These are phyloP conservation scores for Hymenoscyphus fraxineus DNA, from an alignment of 2,329 filamentous ascomycete species.

Conservation along the genomic window DNA sequence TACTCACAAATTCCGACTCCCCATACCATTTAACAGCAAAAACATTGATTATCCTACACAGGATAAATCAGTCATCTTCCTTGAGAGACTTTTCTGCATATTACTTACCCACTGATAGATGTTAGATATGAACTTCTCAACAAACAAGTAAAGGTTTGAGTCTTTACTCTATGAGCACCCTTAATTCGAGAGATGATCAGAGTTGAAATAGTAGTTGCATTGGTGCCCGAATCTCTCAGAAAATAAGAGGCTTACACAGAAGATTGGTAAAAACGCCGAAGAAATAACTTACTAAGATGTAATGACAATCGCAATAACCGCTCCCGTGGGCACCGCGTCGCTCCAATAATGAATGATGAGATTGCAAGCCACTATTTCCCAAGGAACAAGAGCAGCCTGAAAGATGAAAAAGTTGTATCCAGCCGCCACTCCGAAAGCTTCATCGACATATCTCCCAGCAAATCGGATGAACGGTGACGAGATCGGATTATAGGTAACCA, in stretches of 20 bases:
- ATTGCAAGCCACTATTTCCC: slow-evolving; percentile 63
- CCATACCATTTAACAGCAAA: slow-evolving; percentile 72
- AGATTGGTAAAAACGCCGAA: not conserved
- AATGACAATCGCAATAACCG: slow-evolving; percentile 57
- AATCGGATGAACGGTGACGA: slow-evolving; percentile 77
- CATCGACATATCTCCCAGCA: slow-evolving; percentile 70
- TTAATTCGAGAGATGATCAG: too few species aligned
- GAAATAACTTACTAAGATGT: slow-evolving; percentile 31
- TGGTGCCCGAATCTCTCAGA: too few species aligned
- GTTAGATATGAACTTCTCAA: not conserved
- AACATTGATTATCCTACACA: slow-evolving; percentile 53
- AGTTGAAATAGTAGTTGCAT: too few species aligned
- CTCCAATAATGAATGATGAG: slow-evolving; percentile 62
- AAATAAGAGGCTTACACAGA: not conserved
- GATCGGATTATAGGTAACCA: slow-evolving; percentile 74
- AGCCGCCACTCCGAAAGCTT: slow-evolving; percentile 68
- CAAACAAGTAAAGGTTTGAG: not conserved
- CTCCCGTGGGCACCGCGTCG: slow-evolving; percentile 54
- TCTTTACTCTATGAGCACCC: too few species aligned
- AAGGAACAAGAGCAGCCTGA: slow-evolving; percentile 63
- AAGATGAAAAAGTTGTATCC: slow-evolving; percentile 75
- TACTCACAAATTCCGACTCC: slow-evolving; percentile 65
- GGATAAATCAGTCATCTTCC: not conserved
- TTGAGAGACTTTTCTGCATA: not conserved
- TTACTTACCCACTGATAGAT: not conserved